Evolutionary conservation across 352 stramenopile species (phyloP), one percentile per base, ranked within the genome.

Genomic region (Aphanomyces euteiches): DNA sequence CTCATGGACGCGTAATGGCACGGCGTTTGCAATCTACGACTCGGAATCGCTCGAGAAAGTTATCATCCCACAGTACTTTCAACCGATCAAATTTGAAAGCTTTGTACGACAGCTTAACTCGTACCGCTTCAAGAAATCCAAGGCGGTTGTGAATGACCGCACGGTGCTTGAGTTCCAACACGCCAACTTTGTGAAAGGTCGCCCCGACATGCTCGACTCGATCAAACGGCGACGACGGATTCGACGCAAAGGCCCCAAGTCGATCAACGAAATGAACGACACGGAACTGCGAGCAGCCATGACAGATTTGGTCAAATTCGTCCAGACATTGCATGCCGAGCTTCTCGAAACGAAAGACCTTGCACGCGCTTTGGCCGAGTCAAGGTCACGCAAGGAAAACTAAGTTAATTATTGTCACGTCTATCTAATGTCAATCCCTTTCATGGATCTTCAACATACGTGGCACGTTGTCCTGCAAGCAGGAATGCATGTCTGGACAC

Each of bases 101-200:
- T 96, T 98, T 69, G 88, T 96, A 73, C 88, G 94, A 28, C 92
- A 98, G 76, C 83, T 98, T 50, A 97, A 96, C 81, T 98, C 98
- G 79, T 98, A 98, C 76, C 84, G 81, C 56, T 98, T 98, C 78
- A 83, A 85, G 72, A 96, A 96, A 36, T 28, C 53, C 12, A 70
- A 70, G 47, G 45, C 47, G 21, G 39, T 58, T n/a, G 19, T 56
- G 6, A 61, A 70, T 36, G 53, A 58, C 5, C 19, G 34, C 21
- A 21, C 53, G 15, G 47, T 61, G 54, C 56, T 38, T 19, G 64
- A 70, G 21, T 70, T 70, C 40, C 64, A 47, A 13, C 64, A 70
- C 40, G 40, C 64, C 15, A 54, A 70, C 40, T 70, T 70, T 61
- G 64, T 70, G 1, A 47, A 21, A 39, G 64, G 64, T 50, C 53